A percentile compares a stretch with the other conserved stretches of the same genome.
Conservation (phyloP, 2,329 filamentous ascomycete species). For the Colletotrichum ledebouriae region DNA sequence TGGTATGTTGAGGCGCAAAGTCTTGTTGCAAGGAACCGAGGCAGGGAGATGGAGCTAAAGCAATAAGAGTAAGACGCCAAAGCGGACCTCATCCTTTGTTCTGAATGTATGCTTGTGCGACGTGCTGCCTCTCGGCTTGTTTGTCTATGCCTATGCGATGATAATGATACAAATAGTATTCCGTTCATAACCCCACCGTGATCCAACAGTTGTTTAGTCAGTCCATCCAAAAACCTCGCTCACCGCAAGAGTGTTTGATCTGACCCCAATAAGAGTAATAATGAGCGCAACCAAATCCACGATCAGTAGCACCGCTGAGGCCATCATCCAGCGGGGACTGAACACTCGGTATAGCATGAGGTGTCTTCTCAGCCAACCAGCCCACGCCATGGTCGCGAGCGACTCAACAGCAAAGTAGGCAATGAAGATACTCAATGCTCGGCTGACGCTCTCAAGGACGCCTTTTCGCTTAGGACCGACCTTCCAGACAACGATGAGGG, state of each 20-base stretch:
- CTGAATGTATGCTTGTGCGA: constrained; percentile 12
- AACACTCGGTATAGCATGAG: constrained; percentile 98
- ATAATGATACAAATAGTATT: constrained; percentile 24
- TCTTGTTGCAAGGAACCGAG: constrained; percentile 24
- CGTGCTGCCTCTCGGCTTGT: neutral
- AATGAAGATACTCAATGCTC: constrained; percentile 80
- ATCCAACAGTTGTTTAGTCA: constrained; percentile 51
- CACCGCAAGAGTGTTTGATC: constrained; percentile 83
- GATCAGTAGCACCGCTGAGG: constrained; percentile 76
- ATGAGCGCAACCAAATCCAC: constrained; percentile 82
- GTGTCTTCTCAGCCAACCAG: constrained; percentile 87
- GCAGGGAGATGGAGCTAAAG: constrained; percentile 26
- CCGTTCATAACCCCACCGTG: neutral
- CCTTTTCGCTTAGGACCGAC: constrained; percentile 79
- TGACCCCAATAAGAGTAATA: constrained; percentile 79
- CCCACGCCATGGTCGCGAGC: constrained; percentile 90
- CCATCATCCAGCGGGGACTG: constrained; percentile 89
- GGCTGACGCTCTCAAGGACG: constrained; percentile 77
- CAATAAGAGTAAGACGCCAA: constrained; percentile 28
- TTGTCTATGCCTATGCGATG: neutral
- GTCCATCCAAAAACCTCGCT: constrained; percentile 90
- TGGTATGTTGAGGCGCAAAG: neutral
- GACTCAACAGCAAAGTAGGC: constrained; percentile 87
- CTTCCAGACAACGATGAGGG: constrained; percentile 91
- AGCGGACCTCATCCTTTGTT: constrained; percentile 36